These are phyloP conservation scores for Coemansia reversa DNA, from an alignment of 192 early-diverging fungal species.

Conservation along the genomic window DNA sequence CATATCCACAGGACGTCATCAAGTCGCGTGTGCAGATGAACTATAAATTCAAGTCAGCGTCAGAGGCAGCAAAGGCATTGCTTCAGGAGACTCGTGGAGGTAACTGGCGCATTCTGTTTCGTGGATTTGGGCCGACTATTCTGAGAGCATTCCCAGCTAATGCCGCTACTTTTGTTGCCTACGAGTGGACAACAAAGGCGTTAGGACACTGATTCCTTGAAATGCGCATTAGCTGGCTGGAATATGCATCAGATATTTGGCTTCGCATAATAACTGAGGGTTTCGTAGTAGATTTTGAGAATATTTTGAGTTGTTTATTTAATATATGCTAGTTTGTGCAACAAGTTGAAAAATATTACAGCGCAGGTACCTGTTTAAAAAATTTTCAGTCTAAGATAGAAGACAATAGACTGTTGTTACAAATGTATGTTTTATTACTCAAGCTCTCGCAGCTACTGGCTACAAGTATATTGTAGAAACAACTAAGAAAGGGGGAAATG, in stretches of 20 bases:
- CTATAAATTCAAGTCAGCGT: slow-evolving; percentile 58
- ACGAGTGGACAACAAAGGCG: slow-evolving; percentile 61
- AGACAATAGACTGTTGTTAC: too few relatives aligned
- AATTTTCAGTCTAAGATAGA: too few relatives aligned
- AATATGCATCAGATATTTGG: not conserved
- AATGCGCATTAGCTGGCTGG: not conserved
- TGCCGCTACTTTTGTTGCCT: slow-evolving; percentile 78
- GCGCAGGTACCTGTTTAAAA: too few relatives aligned
- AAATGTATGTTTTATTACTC: too few relatives aligned
- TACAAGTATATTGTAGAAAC: too few relatives aligned
- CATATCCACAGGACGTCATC: slow-evolving; percentile 84
- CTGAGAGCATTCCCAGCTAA: slow-evolving; percentile 69
- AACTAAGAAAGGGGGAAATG: too few relatives aligned
- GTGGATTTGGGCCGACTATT: slow-evolving; percentile 54
- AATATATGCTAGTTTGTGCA: too few relatives aligned
- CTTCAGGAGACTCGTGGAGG: slow-evolving; percentile 47
- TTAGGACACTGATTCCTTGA: slow-evolving; percentile 5
- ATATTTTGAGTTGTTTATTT: too few relatives aligned
- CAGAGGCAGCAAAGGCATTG: slow-evolving; percentile 56
- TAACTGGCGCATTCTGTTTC: slow-evolving; percentile 51
- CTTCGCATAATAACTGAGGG: too few relatives aligned
- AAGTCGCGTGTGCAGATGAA: slow-evolving; percentile 63
- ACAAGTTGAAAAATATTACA: too few relatives aligned
- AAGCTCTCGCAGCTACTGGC: too few relatives aligned
- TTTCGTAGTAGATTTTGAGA: too few relatives aligned